Base-by-base conservation (phyloP, 257 asterid species). In the Solanum pimpinellifolium region DNA sequence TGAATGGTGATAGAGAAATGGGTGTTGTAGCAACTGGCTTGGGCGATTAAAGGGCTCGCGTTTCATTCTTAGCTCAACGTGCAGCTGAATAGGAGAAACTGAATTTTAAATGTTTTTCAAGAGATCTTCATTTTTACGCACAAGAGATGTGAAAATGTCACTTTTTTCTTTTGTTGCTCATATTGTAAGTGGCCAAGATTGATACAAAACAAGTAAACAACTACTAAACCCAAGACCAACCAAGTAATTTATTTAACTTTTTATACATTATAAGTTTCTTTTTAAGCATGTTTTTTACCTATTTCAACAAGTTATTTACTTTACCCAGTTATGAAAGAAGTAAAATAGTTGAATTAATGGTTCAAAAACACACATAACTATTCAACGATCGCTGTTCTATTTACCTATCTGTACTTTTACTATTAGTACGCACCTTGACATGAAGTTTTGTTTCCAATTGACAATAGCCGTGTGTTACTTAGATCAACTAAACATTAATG, bases 11-110 rank as follows among this genome's bases (percentile, higher is more conserved):
- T 86, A 80, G 14, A 56, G 89, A 97, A 35, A 93, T 93, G 95
- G 96, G 98, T 14, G 95, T 93, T 31, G 91, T 95, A 56, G 98
- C 97, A 59, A 98, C 94, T 0, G 96, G 96, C 85, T 91, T 97
- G 4, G 96, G 91, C 49, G 93, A 95, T 88, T 98, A 95, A 23
- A 91, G 91, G 56, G 98, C 95, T 66, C 98, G 98, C n/a, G 41
- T 96, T 74, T 92, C 91, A 91, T 33, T 72, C 68, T 72, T 18
- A 33, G 46, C 44, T 31, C 44, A 8, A 33, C 6, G 16, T 33
- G 25, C 25, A 70, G 25, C 14, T 31, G 12, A 31, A 9, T 70
- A 15, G 44, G 77, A 70, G 77, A 72, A 72, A 72, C 2, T 33
- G 46, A 1, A 35, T 33, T 33, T 18, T 35, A 41, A 72, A 72